Percentiles rank a stretch among this genome's conserved stretches.
These are phyloP conservation scores for Leucosporidium scottii DNA, from an alignment of 768 basidiomycete species.

Conservation along the genomic window DNA sequence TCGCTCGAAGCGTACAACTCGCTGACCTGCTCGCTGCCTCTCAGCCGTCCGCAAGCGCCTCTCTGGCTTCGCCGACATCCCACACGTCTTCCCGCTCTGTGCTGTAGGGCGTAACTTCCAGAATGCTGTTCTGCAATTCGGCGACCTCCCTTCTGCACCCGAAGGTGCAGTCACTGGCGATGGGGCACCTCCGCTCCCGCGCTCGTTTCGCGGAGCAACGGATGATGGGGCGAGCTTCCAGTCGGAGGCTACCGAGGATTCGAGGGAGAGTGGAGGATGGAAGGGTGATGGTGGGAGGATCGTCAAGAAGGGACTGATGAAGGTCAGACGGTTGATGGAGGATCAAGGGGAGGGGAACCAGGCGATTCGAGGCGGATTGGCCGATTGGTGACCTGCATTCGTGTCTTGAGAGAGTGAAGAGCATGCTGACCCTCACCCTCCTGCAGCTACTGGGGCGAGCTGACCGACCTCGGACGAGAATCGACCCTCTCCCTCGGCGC, in stretches of 20 bases:
- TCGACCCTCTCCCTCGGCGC: constrained; percentile 31
- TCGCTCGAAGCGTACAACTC: too few relatives aligned
- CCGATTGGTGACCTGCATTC: constrained; percentile 9
- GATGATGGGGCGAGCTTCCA: neutral
- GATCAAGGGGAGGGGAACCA: neutral
- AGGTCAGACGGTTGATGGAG: constrained; percentile 10
- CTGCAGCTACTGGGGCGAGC: constrained; percentile 33
- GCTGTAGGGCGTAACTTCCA: constrained; percentile 16
- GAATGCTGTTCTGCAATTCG: constrained; percentile 18
- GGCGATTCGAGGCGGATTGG: neutral
- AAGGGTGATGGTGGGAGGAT: neutral
- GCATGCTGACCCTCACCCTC: neutral
- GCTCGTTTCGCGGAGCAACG: neutral
- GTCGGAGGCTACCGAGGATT: neutral
- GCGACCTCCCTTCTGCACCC: neutral
- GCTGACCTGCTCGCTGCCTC: neutral
- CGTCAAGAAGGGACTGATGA: neutral
- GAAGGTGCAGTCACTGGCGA: neutral
- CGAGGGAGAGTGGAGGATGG: neutral
- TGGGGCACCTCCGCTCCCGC: neutral
- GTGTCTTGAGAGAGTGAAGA: too few relatives aligned
- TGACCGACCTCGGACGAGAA: constrained; percentile 34
- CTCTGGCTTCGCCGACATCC: constrained; percentile 18
- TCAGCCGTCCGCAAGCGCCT: constrained; percentile 14
- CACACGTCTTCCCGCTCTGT: constrained; percentile 18